A percentile compares a stretch with the other conserved stretches of the same genome.
These are phyloP conservation scores for Capniomyces stellatus DNA, from an alignment of 371 early-diverging fungal genomes.

Conservation along the genomic window DNA sequence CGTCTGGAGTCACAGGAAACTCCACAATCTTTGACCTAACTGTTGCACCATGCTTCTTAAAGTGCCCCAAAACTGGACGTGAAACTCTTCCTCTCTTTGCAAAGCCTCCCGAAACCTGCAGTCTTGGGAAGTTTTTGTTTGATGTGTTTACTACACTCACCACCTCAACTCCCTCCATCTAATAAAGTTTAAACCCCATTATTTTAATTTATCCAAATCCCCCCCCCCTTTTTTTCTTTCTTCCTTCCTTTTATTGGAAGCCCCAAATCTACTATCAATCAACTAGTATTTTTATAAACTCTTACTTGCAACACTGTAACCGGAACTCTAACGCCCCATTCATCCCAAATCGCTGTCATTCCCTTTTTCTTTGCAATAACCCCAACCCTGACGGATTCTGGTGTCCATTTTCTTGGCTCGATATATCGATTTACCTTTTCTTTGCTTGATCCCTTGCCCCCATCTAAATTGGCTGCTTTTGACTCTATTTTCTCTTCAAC, in stretches of 20 bases:
- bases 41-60: conserved; percentile 41
- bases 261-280: too few relatives aligned
- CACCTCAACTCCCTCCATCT: conserved; percentile 53
- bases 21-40: conserved; percentile 62
- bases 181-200: neutral
- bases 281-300: neutral
- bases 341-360: conserved; percentile 88
- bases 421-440: neutral
- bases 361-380: conserved; percentile 80
- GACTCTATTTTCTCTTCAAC: too few relatives aligned
- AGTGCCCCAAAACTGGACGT: conserved; percentile 58
- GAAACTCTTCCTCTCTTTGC: conserved; percentile 38
- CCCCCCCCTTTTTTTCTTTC: too few relatives aligned
- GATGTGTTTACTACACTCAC: conserved; percentile 33
- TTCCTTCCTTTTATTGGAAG: too few relatives aligned
- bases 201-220: too few relatives aligned
- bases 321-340: conserved; percentile 74
- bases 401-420: conserved; percentile 6
- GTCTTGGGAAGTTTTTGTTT: conserved; percentile 12
- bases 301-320: conserved; percentile 66
- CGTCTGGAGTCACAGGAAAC: conserved; percentile 74
- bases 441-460: neutral
- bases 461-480: neutral
- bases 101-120: conserved; percentile 67
- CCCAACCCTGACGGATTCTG: conserved; percentile 32